A percentile compares a stretch with the other conserved stretches of the same genome.
These are phyloP conservation scores for Venturia pyrina DNA, from an alignment of 2,329 filamentous ascomycete genomes.

Conservation along the genomic window DNA sequence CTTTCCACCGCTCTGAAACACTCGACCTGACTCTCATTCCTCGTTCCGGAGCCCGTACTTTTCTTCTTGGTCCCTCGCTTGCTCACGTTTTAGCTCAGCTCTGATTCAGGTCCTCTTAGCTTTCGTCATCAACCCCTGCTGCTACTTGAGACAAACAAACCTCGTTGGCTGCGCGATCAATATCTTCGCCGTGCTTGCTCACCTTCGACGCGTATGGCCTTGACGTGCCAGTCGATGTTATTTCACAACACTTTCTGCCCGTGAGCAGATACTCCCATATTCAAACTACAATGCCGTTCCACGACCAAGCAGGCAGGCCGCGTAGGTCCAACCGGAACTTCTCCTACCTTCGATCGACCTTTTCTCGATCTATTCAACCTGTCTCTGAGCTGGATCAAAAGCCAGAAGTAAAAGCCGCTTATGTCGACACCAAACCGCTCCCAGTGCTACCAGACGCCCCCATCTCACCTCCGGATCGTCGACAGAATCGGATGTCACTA, in stretches of 20 bases:
- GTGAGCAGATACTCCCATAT: neutral
- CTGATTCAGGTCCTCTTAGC: neutral
- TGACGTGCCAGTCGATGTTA: neutral
- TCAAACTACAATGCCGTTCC: neutral
- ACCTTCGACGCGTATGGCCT: neutral
- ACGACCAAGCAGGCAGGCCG: neutral
- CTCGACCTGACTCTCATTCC: neutral
- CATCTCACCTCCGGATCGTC: conserved; percentile 18
- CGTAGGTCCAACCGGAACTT: conserved; percentile 5
- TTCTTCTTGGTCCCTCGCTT: too few relatives aligned
- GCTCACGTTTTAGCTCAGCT: neutral
- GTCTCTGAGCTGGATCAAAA: conserved; percentile 1
- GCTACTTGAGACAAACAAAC: neutral
- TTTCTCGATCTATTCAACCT: neutral
- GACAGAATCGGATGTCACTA: conserved; percentile 36
- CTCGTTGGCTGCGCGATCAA: neutral
- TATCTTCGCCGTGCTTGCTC: neutral
- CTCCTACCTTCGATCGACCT: neutral
- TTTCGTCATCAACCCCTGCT: neutral
- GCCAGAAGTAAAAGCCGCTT: neutral
- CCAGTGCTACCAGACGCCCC: neutral
- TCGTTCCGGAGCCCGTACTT: neutral
- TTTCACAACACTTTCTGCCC: neutral
- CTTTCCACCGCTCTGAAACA: neutral
- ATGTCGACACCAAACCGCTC: conserved; percentile 16